Conservation (phyloP, 805 yeast genomes). For the Yamadazyma akitaensis region DNA sequence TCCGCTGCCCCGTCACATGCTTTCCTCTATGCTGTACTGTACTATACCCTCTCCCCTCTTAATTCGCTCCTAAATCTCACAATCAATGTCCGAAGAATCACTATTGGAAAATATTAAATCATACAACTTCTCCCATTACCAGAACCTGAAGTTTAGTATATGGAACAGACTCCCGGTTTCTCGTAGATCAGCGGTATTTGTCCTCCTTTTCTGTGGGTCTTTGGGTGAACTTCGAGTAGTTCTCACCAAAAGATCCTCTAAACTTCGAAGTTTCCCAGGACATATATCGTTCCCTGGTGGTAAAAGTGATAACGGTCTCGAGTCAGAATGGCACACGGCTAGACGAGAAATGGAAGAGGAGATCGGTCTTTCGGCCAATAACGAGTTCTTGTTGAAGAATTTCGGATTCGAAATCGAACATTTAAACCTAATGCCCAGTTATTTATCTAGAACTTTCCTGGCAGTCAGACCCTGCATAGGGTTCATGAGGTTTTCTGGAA, state of each 20-base stretch:
- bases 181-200: conserved; percentile 77
- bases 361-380: conserved; percentile 62
- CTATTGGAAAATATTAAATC: conserved; percentile 18
- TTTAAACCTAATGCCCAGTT: conserved; percentile 67
- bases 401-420: conserved; percentile 60
- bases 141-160: conserved; percentile 30
- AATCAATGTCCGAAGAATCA: not conserved
- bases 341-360: conserved; percentile 86
- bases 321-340: conserved; percentile 68
- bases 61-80: not conserved
- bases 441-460: conserved; percentile 74
- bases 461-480: conserved; percentile 83
- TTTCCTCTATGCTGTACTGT: too few relatives aligned
- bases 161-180: conserved; percentile 65
- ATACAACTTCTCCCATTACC: conserved; percentile 32
- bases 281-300: conserved; percentile 95
- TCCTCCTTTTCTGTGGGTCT: conserved; percentile 69
- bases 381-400: conserved; percentile 38
- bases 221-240: conserved; percentile 74
- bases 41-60: too few relatives aligned
- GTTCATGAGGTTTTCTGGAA: conserved; percentile 43
- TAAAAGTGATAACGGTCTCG: conserved; percentile 68
- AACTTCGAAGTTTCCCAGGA: conserved; percentile 74
- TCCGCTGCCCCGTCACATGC: too few relatives aligned
- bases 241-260: conserved; percentile 71